Evolutionary conservation across 2,329 filamentous ascomycete genomes (phyloP).

Genomic region (Sphaerostilbella broomeana): DNA sequence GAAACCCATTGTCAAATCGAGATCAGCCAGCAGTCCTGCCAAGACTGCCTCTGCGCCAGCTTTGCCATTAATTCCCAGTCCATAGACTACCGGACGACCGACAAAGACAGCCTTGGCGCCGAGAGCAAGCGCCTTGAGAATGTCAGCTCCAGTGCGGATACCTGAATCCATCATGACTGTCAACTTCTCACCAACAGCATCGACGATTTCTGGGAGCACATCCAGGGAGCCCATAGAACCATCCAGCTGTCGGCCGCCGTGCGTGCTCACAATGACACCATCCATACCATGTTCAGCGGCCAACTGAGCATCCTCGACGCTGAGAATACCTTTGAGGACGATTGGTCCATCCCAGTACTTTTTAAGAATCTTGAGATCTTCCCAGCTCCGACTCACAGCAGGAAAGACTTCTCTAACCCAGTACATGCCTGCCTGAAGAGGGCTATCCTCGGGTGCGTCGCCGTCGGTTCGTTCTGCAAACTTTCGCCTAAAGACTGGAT

Average conservation of each 20-base stretch:
- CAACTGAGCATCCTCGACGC: slow-evolving; percentile 33
- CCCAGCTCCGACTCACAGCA: slow-evolving; percentile 46
- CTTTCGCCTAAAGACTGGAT: slow-evolving; percentile 52
- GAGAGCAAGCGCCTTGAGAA: slow-evolving; percentile 35
- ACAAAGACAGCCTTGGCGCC: slow-evolving; percentile 37
- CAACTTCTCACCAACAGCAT: slow-evolving; percentile 52
- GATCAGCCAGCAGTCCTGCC: slow-evolving; percentile 33
- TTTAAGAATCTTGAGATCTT: slow-evolving; percentile 51
- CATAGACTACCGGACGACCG: slow-evolving; percentile 35
- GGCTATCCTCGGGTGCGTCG: slow-evolving; percentile 40
- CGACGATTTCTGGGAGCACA: slow-evolving; percentile 39
- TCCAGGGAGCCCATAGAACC: slow-evolving; percentile 43
- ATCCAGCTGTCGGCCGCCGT: slow-evolving; percentile 37
- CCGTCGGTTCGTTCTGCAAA: slow-evolving; percentile 33
- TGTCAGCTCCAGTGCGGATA: slow-evolving; percentile 33
- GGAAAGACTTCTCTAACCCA: slow-evolving; percentile 50
- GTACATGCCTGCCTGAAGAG: slow-evolving; percentile 41
- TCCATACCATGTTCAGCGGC: slow-evolving; percentile 32
- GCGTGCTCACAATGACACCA: slow-evolving; percentile 37
- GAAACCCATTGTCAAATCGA: slow-evolving; percentile 50
- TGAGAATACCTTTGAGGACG: slow-evolving; percentile 36
- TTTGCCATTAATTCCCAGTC: slow-evolving; percentile 29
- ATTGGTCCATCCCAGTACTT: slow-evolving; percentile 53
- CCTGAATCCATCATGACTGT: slow-evolving; percentile 47
- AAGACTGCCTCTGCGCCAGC: slow-evolving; percentile 50